Conservation (phyloP, 2,329 filamentous ascomycete genomes). For the Fusarium sp. region DNA sequence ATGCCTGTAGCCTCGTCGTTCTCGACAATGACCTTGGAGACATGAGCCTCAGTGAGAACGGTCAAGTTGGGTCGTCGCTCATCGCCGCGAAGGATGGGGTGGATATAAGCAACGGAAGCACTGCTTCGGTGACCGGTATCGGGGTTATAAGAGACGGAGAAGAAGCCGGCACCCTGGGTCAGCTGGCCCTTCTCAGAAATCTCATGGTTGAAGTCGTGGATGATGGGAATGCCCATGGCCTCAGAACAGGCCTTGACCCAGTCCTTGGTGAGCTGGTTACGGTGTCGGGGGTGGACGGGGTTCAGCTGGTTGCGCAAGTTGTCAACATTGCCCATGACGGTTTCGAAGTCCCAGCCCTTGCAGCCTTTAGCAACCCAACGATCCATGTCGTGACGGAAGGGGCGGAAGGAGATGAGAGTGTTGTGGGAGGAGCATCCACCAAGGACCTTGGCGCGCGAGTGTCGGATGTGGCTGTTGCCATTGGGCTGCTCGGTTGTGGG, state of each 20-base stretch:
- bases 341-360: constrained; percentile 87
- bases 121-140: constrained; percentile 86
- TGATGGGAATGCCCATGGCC: constrained; percentile 82
- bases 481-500: constrained; percentile 89
- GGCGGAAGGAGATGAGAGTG: constrained; percentile 91
- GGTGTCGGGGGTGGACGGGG: constrained; percentile 84
- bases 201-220: constrained; percentile 87
- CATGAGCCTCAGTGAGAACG: constrained; percentile 88
- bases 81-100: constrained; percentile 86
- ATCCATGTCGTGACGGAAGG: constrained; percentile 88
- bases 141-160: constrained; percentile 91
- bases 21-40: constrained; percentile 80
- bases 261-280: constrained; percentile 91
- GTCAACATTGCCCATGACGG: constrained; percentile 83
- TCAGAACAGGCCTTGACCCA: constrained; percentile 86
- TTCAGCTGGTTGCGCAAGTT: constrained; percentile 91
- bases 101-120: constrained; percentile 91
- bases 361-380: constrained; percentile 86
- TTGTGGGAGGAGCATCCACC: constrained; percentile 95
- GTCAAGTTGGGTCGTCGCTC: constrained; percentile 87
- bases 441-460: constrained; percentile 91
- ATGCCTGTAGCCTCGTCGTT: constrained; percentile 79
- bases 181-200: constrained; percentile 79
- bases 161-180: constrained; percentile 85
- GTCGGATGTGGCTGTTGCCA: constrained; percentile 91